Base-by-base conservation (phyloP, 805 yeast species). In the Ogataea chonburiensis region DNA sequence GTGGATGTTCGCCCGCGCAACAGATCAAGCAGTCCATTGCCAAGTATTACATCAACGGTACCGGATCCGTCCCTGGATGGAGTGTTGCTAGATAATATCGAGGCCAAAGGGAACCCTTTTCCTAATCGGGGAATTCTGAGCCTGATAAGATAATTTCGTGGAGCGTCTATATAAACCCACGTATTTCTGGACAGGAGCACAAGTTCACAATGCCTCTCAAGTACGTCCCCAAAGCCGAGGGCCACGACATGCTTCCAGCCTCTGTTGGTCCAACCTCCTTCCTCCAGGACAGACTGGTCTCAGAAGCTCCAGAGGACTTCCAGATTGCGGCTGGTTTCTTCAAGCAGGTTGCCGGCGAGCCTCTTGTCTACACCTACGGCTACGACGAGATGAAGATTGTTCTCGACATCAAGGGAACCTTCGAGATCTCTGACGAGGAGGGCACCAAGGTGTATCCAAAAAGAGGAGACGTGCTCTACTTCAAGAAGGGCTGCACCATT, bases 381-480 rank as follows among this genome's bases (percentile, higher is more conserved):
- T 73, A 77, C 61, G 83, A 79, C 54, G 86, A 78, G 64, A 72
- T 77, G 75, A 80, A 80, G 64, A 66, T 80, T 47, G 73, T 79
- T 51, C 66, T 79, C 45, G 86, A 80, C 54, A 74, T 75, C 36
- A 74, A 68, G 46, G 86, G 85, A 49, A 77, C 73, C 46, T 75
- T 73, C 64, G 63, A 66, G 35, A 70, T 81, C 50, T 50, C 75
- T 36, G 86, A 80, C 49, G 81, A 77, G 59, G 68, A 73, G 24
- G 86, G 87, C 19, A 67, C 69, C 60, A 70, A 64, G 45, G 77
- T 75, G 28, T 64, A 62, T 38, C 82, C 71, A 40, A 59, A 68
- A 38, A 78, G 78, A 40, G 87, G 87, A 34, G 87, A 80, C 49
- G 79, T 77, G 18, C 66, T 80, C 44, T 78, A 70, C 68, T 73